Conservation (phyloP, 2,329 filamentous ascomycete species). For the Dactylellina haptotyla region DNA sequence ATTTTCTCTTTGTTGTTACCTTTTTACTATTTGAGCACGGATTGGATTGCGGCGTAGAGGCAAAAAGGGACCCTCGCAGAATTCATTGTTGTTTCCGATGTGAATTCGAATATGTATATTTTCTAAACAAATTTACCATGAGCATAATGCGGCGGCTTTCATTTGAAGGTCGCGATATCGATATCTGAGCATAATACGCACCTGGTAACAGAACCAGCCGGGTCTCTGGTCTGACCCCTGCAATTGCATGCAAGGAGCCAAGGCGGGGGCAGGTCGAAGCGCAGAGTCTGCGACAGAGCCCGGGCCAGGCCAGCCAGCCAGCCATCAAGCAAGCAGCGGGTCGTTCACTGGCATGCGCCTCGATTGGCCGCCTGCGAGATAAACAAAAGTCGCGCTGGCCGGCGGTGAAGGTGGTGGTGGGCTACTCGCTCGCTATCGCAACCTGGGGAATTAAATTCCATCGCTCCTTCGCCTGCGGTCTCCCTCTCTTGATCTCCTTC, state of each 20-base stretch:
- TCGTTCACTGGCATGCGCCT: not conserved
- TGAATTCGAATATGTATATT: no score
- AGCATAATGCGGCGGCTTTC: no score
- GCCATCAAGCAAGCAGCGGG: not conserved
- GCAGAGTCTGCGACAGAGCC: not conserved
- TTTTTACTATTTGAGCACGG: slow-evolving; percentile 63
- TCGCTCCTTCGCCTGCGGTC: not conserved
- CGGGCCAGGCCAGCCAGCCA: not conserved
- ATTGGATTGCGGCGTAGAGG: slow-evolving; percentile 8
- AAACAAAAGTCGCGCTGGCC: slow-evolving; percentile 23
- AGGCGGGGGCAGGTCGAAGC: slow-evolving; percentile 4
- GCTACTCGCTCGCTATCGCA: not conserved
- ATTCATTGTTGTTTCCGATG: no score
- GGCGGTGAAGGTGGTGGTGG: no score
- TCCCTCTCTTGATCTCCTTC: not conserved
- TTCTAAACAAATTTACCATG: no score
- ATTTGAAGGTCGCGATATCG: no score
- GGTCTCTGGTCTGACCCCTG: no score
- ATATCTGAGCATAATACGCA: no score
- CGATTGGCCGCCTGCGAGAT: slow-evolving; percentile 6
- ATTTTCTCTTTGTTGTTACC: not conserved
- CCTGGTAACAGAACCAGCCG: no score
- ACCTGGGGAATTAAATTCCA: not conserved
- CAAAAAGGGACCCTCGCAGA: no score
- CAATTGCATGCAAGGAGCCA: no score